Conservation (phyloP, 805 yeast species). For the Metschnikowia orientalis region DNA sequence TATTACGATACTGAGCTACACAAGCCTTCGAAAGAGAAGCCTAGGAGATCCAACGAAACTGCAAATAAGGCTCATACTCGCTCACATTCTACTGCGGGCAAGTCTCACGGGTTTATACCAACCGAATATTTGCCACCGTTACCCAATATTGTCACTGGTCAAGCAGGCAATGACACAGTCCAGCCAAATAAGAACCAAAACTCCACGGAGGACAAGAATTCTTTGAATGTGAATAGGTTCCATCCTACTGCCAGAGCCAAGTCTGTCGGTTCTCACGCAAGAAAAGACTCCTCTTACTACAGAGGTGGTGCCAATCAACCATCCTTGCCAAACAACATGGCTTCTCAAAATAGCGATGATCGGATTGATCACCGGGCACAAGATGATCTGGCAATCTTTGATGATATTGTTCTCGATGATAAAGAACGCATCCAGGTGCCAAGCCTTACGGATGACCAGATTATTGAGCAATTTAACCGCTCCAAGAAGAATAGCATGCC, state of each 20-base stretch:
- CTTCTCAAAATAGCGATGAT: slow-evolving; percentile 44
- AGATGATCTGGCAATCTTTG: slow-evolving; percentile 43
- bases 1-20: slow-evolving; percentile 9
- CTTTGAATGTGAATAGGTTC: slow-evolving; percentile 18
- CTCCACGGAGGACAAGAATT: slow-evolving; percentile 1
- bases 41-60: slow-evolving; percentile 4
- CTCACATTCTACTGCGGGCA: slow-evolving; percentile 22
- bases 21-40: slow-evolving; percentile 1
- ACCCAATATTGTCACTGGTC: slow-evolving; percentile 34
- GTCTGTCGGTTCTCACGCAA: slow-evolving; percentile 72
- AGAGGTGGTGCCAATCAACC: slow-evolving; percentile 29
- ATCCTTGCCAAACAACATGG: slow-evolving; percentile 42
- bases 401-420: slow-evolving; percentile 48
- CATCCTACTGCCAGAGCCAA: slow-evolving; percentile 89
- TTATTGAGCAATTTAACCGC: slow-evolving; percentile 39
- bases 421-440: slow-evolving; percentile 30
- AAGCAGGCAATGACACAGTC: slow-evolving; percentile 18
- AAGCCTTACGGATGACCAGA: slow-evolving; percentile 36
- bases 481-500: slow-evolving; percentile 84
- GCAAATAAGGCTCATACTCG: slow-evolving; percentile 16
- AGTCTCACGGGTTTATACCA: slow-evolving; percentile 39
- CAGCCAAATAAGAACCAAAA: slow-evolving; percentile 2
- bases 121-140: slow-evolving; percentile 43
- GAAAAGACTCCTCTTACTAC: slow-evolving; percentile 50
- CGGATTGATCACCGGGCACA: slow-evolving; percentile 17